These are phyloP conservation scores for Rhododendron mucronatum DNA, from an alignment of 148 eudicot genomes.

Conservation along the genomic window DNA sequence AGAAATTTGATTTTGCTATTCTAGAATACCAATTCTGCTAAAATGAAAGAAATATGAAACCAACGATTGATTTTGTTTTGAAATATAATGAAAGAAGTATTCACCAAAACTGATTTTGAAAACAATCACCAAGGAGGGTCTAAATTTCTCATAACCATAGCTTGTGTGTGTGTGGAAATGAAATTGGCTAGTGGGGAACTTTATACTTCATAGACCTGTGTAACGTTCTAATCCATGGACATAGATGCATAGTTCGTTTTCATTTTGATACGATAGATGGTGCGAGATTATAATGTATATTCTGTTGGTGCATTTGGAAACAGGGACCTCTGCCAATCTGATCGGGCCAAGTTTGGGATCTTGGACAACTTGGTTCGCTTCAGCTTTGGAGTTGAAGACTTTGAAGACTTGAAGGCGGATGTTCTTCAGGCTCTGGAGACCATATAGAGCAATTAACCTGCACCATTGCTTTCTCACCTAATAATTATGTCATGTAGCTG, in stretches of 20 bases:
- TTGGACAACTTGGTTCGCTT: conserved; percentile 69
- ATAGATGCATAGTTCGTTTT: background rate
- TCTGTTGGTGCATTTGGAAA: background rate
- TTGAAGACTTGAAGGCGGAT: conserved; percentile 72
- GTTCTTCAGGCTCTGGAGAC: conserved; percentile 3
- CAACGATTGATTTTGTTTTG: background rate
- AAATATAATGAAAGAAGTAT: background rate
- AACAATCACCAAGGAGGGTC: background rate
- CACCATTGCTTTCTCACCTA: background rate
- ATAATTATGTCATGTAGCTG: background rate
- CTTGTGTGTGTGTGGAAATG: background rate
- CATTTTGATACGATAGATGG: background rate
- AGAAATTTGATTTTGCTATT: background rate
- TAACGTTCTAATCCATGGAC: background rate
- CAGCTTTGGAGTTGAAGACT: conserved; percentile 81
- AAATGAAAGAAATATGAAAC: background rate
- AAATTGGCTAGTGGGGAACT: background rate
- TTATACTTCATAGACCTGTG: background rate
- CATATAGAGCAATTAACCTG: background rate
- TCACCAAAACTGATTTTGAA: background rate
- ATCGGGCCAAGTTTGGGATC: conserved; percentile 65
- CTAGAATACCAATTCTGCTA: background rate
- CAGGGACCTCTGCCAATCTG: conserved; percentile 74
- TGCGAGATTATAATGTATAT: background rate
- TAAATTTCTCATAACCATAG: background rate